Conservation (phyloP, 106 monocot genomes). For the Allium cepa region DNA sequence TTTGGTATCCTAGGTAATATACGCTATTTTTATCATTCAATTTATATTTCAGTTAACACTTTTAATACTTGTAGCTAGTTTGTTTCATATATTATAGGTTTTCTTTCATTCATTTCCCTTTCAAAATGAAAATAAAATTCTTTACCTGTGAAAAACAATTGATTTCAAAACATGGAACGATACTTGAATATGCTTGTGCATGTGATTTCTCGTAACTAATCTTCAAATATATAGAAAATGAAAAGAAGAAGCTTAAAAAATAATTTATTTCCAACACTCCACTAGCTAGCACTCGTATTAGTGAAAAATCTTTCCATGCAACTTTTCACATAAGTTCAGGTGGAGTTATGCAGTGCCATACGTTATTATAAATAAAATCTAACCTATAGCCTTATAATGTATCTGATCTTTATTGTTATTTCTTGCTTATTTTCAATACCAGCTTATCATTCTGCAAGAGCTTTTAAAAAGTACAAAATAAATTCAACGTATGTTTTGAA, state of each 20-base stretch:
- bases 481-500: not conserved
- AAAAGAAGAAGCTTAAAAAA: not conserved
- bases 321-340: not conserved
- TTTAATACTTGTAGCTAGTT: not conserved
- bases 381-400: not conserved
- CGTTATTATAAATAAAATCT: not conserved
- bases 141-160: too few species aligned
- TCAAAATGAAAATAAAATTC: not conserved
- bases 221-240: not conserved
- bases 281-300: not conserved
- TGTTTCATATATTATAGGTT: not conserved
- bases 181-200: not conserved
- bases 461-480: not conserved
- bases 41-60: not conserved
- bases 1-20: slow-evolving; percentile 44
- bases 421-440: not conserved
- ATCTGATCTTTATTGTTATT: not conserved
- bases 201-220: not conserved
- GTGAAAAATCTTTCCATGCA: not conserved
- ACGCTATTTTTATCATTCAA: not conserved
- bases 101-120: not conserved
- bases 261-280: not conserved
- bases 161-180: too few species aligned
- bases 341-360: not conserved
- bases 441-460: not conserved